Evolutionary conservation across 208 protist genomes (phyloP), one percentile per base, ranked within the genome.

Genomic region (Trypanosoma theileri): DNA sequence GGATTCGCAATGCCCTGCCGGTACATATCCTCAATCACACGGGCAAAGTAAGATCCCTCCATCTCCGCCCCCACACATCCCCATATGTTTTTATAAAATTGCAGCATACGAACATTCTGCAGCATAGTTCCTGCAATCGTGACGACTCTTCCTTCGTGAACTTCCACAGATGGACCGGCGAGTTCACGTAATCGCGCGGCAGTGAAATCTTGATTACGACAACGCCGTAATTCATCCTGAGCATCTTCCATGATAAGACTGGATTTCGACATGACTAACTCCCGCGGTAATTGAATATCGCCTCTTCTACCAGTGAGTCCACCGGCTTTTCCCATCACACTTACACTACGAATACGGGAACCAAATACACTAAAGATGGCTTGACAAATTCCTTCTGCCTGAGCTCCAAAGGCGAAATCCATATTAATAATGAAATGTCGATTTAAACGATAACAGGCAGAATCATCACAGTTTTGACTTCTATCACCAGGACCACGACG

Each of bases 371-470:
- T 80, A 80, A 93, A 90, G 28, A 96, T 77, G 22, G 87, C 80
- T 4, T 81, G 76, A 60, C 82, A 84, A 54, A 96, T 94, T 16
- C 85, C 86, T 52, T 87, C 86, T n/a, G 91, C 91, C 74, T 96
- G 91, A 4, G 88, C 86, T 0, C 91, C 91, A 79, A 96, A 96
- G 31, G 88, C 86, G 58, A 93, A 96, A 77, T 96, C 91, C 87
- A 94, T 96, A 71, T 96, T 96, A 72, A 96, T 83, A 70, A 96
- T 86, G 61, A 96, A 89, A 72, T 93, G 89, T 12, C 73, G 76
- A 63, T 68, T 56, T 46, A 84, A 66, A 6, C 84, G 84, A 40
- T 42, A 53, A 79, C 42, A 75, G 54, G 65, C 72, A 59, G 53
- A 65, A 56, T 75, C 80, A 76, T 45, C 60, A 59, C 31, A 59